These are phyloP conservation scores for Esteya vermicola DNA, from an alignment of 2,329 filamentous ascomycete genomes.

Conservation along the genomic window DNA sequence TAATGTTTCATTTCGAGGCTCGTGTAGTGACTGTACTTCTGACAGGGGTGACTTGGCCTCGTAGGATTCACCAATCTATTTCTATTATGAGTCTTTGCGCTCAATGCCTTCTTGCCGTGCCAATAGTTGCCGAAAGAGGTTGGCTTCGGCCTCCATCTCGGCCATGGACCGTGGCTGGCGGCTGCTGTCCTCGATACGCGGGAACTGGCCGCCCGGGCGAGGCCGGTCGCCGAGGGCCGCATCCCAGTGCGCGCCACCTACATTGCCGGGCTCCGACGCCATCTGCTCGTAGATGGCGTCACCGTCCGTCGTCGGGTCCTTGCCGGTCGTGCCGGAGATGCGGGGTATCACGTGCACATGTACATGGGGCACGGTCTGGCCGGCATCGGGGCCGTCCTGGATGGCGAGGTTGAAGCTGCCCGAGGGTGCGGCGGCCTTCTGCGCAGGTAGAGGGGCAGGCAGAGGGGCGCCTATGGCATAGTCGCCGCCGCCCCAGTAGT, in stretches of 20 bases:
- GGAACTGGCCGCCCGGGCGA: constrained; percentile 41
- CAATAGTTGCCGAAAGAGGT: constrained; percentile 42
- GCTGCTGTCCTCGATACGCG: constrained; percentile 55
- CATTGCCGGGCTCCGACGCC: constrained; percentile 72
- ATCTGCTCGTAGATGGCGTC: constrained; percentile 75
- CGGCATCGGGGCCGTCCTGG: constrained; percentile 83
- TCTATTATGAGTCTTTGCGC: no score
- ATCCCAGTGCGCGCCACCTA: constrained; percentile 57
- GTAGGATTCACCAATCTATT: no score
- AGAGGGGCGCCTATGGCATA: constrained; percentile 24
- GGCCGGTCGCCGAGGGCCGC: constrained; percentile 9
- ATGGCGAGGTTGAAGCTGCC: constrained; percentile 84
- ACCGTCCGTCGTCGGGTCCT: constrained; percentile 21
- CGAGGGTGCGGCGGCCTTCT: no score
- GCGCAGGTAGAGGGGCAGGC: no score
- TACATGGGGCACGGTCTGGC: constrained; percentile 86
- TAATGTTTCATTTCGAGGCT: no score
- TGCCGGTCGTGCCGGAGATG: constrained; percentile 36
- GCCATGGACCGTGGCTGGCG: constrained; percentile 52
- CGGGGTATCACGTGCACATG: constrained; percentile 87
- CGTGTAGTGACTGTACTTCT: no score
- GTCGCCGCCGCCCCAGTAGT: constrained; percentile 25
- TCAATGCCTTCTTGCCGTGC: constrained; percentile 8
- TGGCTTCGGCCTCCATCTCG: constrained; percentile 71
- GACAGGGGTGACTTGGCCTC: no score